Evolutionary conservation across 345 rosid species (phyloP), one percentile per base, ranked within the genome.

Genomic region (Microthlaspi erraticum): DNA sequence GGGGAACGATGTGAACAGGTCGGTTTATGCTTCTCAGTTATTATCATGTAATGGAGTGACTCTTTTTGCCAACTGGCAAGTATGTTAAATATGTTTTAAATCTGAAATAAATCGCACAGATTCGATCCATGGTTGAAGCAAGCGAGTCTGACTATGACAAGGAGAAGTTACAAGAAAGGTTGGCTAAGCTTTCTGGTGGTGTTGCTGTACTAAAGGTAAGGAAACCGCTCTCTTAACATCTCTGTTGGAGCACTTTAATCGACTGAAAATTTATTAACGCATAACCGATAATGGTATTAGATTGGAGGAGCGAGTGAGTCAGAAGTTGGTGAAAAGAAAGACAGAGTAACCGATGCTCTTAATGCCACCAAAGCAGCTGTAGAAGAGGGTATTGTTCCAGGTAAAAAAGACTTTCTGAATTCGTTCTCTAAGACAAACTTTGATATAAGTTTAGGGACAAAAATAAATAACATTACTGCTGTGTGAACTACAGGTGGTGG

Each of bases 321-420:
- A 34, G 98, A 94, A 79, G 96, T 94, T 60, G 48, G 87, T 56
- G 96, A 94, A 81, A 95, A 86, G 86, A 92, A 92, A 78, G 99
- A 92, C 59, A 84, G 99, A 77, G 98, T 95, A 50, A 95, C 89
- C 0, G 93, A 95, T 84, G 99, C 99, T 20, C 78, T 95, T 62
- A 94, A 95, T 83, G 98, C 98, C 32, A 92, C 99, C 5, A 92
- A 92, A 78, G 99, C 99, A 70, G 99, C 99, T 16, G 96, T 95
- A 23, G 99, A 95, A 76, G 99, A 92, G 88, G 99, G 98, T 65
- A 95, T 95, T 66, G 97, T 95, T 41, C 86, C 98, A 65, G 99
- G 98, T 91, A 80, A 63, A 9, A 9, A 37, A 10, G 38, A 43
- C 36, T 8, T 26, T 64, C 68, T 41, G 2, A 51, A 51, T 34